phyloP scores from a whole-genome alignment of 805 yeast species.

The Sugiyamaella lignohabitans region DNA sequence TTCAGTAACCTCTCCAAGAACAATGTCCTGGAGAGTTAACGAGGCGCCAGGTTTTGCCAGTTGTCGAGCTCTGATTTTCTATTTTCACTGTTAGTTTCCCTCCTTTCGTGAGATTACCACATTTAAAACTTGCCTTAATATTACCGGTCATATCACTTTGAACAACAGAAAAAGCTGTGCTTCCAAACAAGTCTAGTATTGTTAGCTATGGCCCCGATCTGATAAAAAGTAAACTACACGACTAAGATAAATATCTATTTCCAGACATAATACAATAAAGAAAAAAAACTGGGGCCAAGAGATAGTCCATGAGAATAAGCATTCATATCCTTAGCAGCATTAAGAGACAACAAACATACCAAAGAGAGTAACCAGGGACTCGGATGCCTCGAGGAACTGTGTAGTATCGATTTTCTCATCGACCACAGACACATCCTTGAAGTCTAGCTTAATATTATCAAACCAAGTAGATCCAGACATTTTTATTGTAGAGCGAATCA shows the following conservation, averaged over 20 bases:
- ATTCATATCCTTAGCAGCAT: background rate
- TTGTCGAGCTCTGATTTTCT: constrained; percentile 61
- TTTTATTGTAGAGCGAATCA: background rate
- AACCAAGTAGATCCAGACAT: constrained; percentile 50
- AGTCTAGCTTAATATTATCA: constrained; percentile 68
- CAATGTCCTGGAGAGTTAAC: constrained; percentile 69
- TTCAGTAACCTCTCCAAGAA: constrained; percentile 61
- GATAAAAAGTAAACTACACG: too few relatives aligned
- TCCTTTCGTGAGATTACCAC: background rate
- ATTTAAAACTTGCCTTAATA: constrained; percentile 38
- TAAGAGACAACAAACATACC: constrained; percentile 35
- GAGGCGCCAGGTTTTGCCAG: constrained; percentile 57
- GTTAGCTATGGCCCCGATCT: background rate
- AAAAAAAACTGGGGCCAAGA: too few relatives aligned
- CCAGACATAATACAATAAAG: background rate
- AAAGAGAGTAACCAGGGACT: constrained; percentile 73
- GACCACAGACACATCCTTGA: constrained; percentile 63
- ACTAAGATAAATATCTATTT: background rate
- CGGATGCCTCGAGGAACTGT: constrained; percentile 76
- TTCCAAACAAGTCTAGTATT: constrained; percentile 58
- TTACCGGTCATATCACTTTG: constrained; percentile 87
- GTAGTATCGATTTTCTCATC: constrained; percentile 64
- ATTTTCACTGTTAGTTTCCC: constrained; percentile 34
- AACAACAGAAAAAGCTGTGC: constrained; percentile 77
- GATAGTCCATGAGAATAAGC: background rate